Base-by-base conservation (phyloP, 2,329 filamentous ascomycete genomes). In the Colletotrichum sp. region DNA sequence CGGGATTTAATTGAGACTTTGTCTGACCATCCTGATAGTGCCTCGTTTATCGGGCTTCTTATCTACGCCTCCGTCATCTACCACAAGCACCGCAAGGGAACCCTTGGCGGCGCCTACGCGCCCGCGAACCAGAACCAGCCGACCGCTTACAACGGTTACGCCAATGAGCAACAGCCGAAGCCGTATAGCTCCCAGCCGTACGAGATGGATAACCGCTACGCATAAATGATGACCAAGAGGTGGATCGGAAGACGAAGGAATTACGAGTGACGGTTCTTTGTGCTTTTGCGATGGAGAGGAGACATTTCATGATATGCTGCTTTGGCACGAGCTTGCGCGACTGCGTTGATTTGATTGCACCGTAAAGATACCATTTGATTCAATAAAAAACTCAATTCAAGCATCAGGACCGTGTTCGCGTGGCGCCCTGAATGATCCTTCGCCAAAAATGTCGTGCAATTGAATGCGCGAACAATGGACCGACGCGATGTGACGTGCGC, bases 11-110 rank as follows among this genome's bases (percentile, higher is more conserved):
- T 24, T 12, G 8, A 9, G 24, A 4, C 28, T 28, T 56, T 68
- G 6, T 4, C 52, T 76, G 7, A 73, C 36, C 26, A 3, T 34
- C 1, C 2, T 30, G 32, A 7, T 9, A 84, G 82, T 16, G 76
- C 82, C 30, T 81, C 81, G 70, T 84, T 83, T 76, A 28, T 83
- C 32, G 82, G 81, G 28, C 77, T 83, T 16, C 80, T 84, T 69
- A 78, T 83, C 63, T 84, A 83, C 76, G 79, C 82, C 26, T 63
- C 74, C 63, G 67, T 83, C 68, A 76, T 83, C 71, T 83, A 76
- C 79, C 81, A 82, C 77, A 76, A 36, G 56, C 62, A 74, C 52
- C 69, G 75, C 62, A 77, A 73, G 66, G 75, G 76, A 14, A 71
- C 74, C 14, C 48, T 77, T 21, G 63, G 73, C 28, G 70, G 64